These are phyloP conservation scores for Basidioascus undulatus DNA, from an alignment of 768 basidiomycete species.

Conservation along the genomic window DNA sequence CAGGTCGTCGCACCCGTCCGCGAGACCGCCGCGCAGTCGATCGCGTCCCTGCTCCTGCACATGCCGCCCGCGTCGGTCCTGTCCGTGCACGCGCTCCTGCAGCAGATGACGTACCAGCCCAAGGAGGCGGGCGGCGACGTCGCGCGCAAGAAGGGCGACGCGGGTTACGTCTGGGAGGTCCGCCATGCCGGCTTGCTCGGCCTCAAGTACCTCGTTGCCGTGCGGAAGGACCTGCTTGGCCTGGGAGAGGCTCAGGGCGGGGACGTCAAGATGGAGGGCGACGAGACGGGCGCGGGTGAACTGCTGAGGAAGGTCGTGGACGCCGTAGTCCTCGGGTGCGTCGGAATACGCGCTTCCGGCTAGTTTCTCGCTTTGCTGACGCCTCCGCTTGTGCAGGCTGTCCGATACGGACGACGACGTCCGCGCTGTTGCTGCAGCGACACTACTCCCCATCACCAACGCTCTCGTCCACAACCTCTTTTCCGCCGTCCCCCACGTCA, in stretches of 20 bases:
- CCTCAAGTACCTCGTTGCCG: conserved; percentile 93
- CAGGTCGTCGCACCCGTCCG: conserved; percentile 84
- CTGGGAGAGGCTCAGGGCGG: conserved; percentile 12
- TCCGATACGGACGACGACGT: conserved; percentile 88
- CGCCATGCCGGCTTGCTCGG: conserved; percentile 92
- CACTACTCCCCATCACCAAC: conserved; percentile 62
- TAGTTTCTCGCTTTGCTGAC: too few relatives aligned
- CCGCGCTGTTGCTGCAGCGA: conserved; percentile 77
- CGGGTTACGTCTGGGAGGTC: conserved; percentile 71
- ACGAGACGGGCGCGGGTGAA: conserved; percentile 22
- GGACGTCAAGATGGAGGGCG: conserved; percentile 11
- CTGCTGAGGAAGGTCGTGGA: conserved; percentile 64
- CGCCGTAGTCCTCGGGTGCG: conserved; percentile 73
- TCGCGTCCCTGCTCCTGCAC: conserved; percentile 66
- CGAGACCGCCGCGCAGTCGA: conserved; percentile 81
- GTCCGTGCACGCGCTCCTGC: conserved; percentile 56
- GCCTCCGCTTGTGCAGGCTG: conserved; percentile 41
- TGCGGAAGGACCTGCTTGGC: conserved; percentile 58
- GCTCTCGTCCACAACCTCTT: conserved; percentile 52
- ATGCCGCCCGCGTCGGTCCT: conserved; percentile 59
- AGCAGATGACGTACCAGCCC: conserved; percentile 41
- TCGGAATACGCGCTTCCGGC: conserved; percentile 3
- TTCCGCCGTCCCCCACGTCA: conserved; percentile 34
- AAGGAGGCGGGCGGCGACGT: conserved; percentile 1
- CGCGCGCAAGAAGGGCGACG: conserved; percentile 4